Base-by-base conservation (phyloP, 306 rosid species). In the Fagus sylvatica region DNA sequence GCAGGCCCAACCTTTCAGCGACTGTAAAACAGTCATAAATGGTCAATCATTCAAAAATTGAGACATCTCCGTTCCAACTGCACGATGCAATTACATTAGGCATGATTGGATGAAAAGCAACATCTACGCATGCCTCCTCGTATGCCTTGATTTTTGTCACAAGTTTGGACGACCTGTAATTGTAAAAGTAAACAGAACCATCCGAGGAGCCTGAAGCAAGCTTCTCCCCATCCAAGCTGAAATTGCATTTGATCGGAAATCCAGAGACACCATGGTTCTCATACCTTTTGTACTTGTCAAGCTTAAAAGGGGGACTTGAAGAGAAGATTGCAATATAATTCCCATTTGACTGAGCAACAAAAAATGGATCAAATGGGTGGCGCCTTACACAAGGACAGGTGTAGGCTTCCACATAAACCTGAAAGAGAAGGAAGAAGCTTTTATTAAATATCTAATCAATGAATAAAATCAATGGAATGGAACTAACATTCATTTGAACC, bases 371-470 rank as follows among this genome's bases (percentile, higher is more conserved):
- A 57, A 81, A 84, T 32, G 93, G 95, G 84, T 91, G 98, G 84
- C 73, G 36, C 79, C 92, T 87, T 72, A 95, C 87, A 64, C 90
- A 85, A 34, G 98, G 97, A 80, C 98, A 95, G 22, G 98, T 92
- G 69, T 84, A 95, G 76, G 97, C 99, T 87, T 95, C 99, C 65
- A 87, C 97, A 70, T 91, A 96, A 43, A 96, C 93, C 96, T 96
- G 91, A 74, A 22, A 80, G 51, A 56, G 33, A 80, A 79, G 79
- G 65, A 81, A 53, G 65, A 80, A 76, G 81, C 22, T 56, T 56
- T 60, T 69, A 19, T 62, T 69, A 73, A 73, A 30, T 65, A 19
- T 67, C 75, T 74, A 54, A 64, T 2, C 28, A 16, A 64, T 64
- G 13, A 17, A 65, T 65, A 65, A 17, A 9, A 65, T 37, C 3